Base-by-base conservation (phyloP, 768 basidiomycete species). In the Agrocybe praecox region DNA sequence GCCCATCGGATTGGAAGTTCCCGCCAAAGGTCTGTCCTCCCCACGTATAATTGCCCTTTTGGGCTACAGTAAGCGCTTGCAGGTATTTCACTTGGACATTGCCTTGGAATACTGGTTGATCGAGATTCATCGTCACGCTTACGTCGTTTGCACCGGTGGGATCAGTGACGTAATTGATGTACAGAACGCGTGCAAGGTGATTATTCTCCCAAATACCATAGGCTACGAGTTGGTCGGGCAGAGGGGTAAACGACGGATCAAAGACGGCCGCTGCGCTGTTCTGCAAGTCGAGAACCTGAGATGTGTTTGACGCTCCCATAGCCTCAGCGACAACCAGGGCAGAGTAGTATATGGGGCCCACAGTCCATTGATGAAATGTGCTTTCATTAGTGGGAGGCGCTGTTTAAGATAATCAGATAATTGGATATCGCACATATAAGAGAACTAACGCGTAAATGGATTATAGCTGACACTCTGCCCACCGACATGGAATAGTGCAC, bases 291-390 rank as follows among this genome's bases (percentile, higher is more conserved):
- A 89, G 67, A 8, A 94, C 80, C 56, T 83, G 88, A 0, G 86
- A 80, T 0, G 65, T 67, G 67, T 88, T 87, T n/a, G 81, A 80
- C 14, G 80, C 70, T 10, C 89, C 89, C 19, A 94, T 74, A 6
- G 79, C 77, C 68, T 94, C 92, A 1, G 90, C 86, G 56, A 89
- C 73, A 58, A 84, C 78, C 7, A 94, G 74, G 6, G 86, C 79
- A 2, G 89, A 80, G 69, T 93, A 94, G 73, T 89, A 92, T 53
- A 88, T 75, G 0, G 90, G 83, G 0, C 89, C 89, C 42, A 92
- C 75, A 1, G 88, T 89, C 90, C 90, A 93, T 72, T 87, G 74
- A 55, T 80, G 80, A 72, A 79, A 84, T 0, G 74, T 65, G 6
- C 84, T 81, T 57, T 87, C 77, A 64, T 87, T 85, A 34, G 76